Conservation (phyloP, 2,329 filamentous ascomycete genomes). For the Ploettnerulaceae sp. region DNA sequence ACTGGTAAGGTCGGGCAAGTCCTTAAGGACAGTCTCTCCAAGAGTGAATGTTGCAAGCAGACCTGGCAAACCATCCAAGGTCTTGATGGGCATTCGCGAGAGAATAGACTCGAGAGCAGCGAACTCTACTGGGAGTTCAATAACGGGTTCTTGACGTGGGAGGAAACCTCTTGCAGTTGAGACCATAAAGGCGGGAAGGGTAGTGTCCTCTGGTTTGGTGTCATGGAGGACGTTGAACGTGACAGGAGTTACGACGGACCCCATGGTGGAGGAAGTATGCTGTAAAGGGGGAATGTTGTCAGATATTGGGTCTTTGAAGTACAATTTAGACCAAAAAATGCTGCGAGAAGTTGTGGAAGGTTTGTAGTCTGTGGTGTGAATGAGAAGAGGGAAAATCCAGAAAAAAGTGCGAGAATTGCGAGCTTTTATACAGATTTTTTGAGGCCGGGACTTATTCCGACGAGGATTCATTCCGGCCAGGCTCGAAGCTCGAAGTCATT, state of each 20-base stretch:
- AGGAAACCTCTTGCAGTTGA: slow-evolving; percentile 71
- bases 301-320: not conserved
- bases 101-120: slow-evolving; percentile 66
- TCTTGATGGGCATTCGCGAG: slow-evolving; percentile 74
- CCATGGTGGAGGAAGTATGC: slow-evolving; percentile 26
- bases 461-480: slow-evolving; percentile 6
- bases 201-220: slow-evolving; percentile 55
- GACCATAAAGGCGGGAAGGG: slow-evolving; percentile 72
- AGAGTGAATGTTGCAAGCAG: slow-evolving; percentile 70
- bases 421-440: slow-evolving; percentile 26
- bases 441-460: slow-evolving; percentile 32
- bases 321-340: slow-evolving; percentile 3
- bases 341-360: slow-evolving; percentile 1
- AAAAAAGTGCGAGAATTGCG: slow-evolving; percentile 16
- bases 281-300: not conserved
- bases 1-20: slow-evolving; percentile 71
- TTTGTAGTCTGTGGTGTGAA: not conserved
- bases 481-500: slow-evolving; percentile 11
- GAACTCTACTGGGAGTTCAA: slow-evolving; percentile 67
- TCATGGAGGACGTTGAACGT: slow-evolving; percentile 59
- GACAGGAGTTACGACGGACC: slow-evolving; percentile 25
- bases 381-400: slow-evolving; percentile 17
- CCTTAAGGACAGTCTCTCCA: slow-evolving; percentile 67
- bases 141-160: slow-evolving; percentile 59
- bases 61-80: slow-evolving; percentile 65